Evolutionary conservation across 2,329 filamentous ascomycete species (phyloP), one percentile per base, ranked within the genome.

Genomic region (Alternaria conjuncta): DNA sequence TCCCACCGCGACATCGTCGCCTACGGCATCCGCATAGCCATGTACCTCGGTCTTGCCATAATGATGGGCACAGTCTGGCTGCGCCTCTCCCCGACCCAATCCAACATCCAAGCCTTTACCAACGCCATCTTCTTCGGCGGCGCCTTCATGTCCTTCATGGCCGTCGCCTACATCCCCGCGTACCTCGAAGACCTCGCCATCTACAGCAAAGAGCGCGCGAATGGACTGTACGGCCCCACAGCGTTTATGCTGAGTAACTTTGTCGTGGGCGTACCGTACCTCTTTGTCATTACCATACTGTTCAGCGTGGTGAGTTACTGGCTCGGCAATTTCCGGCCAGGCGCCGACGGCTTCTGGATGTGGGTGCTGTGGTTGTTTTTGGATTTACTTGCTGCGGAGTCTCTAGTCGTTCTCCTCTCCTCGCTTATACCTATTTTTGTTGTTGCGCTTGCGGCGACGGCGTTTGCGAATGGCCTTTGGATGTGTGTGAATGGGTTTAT

Each of bases 11-110:
- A 97, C 75, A 85, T 96, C 7, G 88, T 97, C 55, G 92, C 90
- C 0, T 97, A 97, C 73, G 92, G 91, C 0, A 93, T 96, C 69
- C 88, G 93, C 4, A 84, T 96, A 45, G 90, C 87, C 44, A 96
- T 96, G 92, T 96, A 96, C 78, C 84, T 90, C 64, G 88, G 87
- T 80, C 84, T 96, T 15, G 92, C 92, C 1, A 87, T 96, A 70
- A 90, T 96, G 87, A 94, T 95, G 90, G 93, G 93, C 6, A 96
- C 93, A 0, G 91, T 96, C 12, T 97, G 92, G 90, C 82, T 96
- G 13, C 88, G 93, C 6, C 84, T 97, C 3, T 81, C 85, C 5
- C 85, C 90, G 0, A 82, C 85, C 0, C 93, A 96, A 75, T 82
- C 85, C 60, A 90, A 91, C 62, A 95, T 97, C 70, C 90, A 93